Percentiles rank a stretch among this genome's conserved stretches.
phyloP scores from a whole-genome alignment of 139 green algal species.

The Parachlorella kessleri region DNA sequence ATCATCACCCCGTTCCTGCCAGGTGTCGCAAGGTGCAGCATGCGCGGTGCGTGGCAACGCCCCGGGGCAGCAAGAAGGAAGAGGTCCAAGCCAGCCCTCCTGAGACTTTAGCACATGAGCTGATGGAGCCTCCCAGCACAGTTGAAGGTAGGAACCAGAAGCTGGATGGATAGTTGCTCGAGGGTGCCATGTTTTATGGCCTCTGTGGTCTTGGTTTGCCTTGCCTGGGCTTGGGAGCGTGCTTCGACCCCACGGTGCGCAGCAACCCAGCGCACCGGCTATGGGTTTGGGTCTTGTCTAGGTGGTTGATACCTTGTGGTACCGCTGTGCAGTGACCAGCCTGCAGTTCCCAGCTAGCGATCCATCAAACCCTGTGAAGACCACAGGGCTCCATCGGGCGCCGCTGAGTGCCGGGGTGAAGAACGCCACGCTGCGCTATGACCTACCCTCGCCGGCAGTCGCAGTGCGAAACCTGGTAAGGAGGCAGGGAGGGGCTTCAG shows the following conservation, averaged over 20 bases:
- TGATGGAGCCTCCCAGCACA: too few relatives aligned
- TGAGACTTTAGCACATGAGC: too few relatives aligned
- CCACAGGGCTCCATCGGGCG: constrained; percentile 68
- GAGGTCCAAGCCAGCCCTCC: background rate
- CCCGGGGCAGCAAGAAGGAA: constrained; percentile 3
- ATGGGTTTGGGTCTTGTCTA: too few relatives aligned
- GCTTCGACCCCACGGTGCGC: too few relatives aligned
- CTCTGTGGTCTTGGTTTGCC: too few relatives aligned
- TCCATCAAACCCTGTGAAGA: constrained; percentile 35
- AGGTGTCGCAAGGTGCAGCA: background rate
- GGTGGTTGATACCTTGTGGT: background rate
- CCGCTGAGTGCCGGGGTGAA: constrained; percentile 86
- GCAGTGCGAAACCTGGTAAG: constrained; percentile 79
- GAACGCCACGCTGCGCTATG: constrained; percentile 82
- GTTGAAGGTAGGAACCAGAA: too few relatives aligned
- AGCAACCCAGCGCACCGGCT: too few relatives aligned
- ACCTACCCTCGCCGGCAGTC: constrained; percentile 83
- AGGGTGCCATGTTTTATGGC: too few relatives aligned
- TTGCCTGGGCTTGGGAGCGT: too few relatives aligned
- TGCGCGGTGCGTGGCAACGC: constrained; percentile 19
- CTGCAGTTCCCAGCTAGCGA: constrained; percentile 28
- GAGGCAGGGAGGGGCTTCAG: too few relatives aligned
- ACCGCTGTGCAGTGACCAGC: constrained; percentile 8
- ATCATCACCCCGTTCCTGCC: too few relatives aligned
- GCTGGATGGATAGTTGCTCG: too few relatives aligned